These are phyloP conservation scores for Penicillium sp. DNA, from an alignment of 2,329 filamentous ascomycete genomes.

Conservation along the genomic window DNA sequence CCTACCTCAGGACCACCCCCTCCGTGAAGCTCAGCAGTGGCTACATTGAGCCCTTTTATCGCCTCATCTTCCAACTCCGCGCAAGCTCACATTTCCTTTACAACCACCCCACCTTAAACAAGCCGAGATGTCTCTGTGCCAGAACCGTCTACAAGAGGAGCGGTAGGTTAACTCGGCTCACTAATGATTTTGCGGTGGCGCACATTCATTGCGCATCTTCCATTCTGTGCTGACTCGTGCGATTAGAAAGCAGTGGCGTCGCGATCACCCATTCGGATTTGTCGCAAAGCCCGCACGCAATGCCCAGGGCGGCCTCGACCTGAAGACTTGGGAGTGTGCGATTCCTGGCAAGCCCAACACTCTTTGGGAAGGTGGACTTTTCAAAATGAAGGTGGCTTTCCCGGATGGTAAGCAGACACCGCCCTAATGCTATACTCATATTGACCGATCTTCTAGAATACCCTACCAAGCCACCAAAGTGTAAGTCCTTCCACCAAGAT, in stretches of 20 bases:
- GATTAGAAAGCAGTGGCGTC: conserved; percentile 88
- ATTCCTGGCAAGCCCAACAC: conserved; percentile 96
- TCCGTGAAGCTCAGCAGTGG: background rate
- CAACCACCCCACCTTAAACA: background rate
- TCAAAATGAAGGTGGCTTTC: conserved; percentile 90
- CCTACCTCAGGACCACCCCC: background rate
- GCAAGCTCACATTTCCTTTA: background rate
- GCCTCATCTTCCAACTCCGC: conserved; percentile 1
- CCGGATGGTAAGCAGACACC: conserved; percentile 72
- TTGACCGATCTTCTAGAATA: conserved; percentile 66
- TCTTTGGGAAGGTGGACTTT: conserved; percentile 95
- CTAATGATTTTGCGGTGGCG: background rate
- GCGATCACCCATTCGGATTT: conserved; percentile 97
- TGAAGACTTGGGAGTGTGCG: conserved; percentile 96
- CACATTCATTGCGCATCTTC: background rate
- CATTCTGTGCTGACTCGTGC: conserved; percentile 13
- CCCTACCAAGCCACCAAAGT: conserved; percentile 97
- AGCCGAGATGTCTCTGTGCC: conserved; percentile 75
- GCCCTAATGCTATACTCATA: conserved; percentile 10
- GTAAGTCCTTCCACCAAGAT: conserved; percentile 56
- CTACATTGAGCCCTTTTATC: background rate
- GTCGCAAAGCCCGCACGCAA: conserved; percentile 86
- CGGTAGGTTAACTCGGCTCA: conserved; percentile 52
- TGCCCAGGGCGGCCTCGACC: conserved; percentile 76
- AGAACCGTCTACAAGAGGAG: conserved; percentile 85